Conservation (phyloP, 768 basidiomycete genomes). For the Pisolithus sp. region DNA sequence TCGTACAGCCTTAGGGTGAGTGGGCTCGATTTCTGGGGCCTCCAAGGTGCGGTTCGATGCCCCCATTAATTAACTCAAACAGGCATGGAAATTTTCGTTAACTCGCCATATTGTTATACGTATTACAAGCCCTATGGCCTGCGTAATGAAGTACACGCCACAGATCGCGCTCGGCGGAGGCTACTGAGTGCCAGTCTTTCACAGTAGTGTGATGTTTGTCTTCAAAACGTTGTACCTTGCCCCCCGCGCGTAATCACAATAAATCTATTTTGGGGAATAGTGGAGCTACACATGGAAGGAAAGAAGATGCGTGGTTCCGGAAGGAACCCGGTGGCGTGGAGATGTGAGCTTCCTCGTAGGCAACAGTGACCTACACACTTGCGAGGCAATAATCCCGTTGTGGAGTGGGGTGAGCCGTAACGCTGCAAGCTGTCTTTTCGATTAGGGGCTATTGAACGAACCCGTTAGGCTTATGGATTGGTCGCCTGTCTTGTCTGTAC, state of each 20-base stretch:
- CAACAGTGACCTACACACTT: too few relatives aligned
- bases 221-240: conserved; percentile 78
- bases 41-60: too few relatives aligned
- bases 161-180: conserved; percentile 58
- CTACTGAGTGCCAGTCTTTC: neutral
- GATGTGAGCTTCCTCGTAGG: neutral
- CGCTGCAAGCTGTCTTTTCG: too few relatives aligned
- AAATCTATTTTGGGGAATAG: conserved; percentile 77
- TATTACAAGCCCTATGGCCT: conserved; percentile 49
- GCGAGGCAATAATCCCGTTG: too few relatives aligned
- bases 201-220: neutral
- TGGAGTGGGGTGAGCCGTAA: too few relatives aligned
- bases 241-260: conserved; percentile 89
- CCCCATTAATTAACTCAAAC: too few relatives aligned
- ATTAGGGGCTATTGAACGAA: too few relatives aligned
- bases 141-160: conserved; percentile 79
- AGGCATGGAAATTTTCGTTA: too few relatives aligned
- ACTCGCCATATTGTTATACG: conserved; percentile 44
- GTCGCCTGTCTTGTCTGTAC: too few relatives aligned
- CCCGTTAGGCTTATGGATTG: too few relatives aligned
- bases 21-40: too few relatives aligned
- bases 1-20: too few relatives aligned
- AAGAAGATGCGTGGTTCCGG: conserved; percentile 25
- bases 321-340: conserved; percentile 19
- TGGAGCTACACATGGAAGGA: conserved; percentile 42